phyloP scores from a whole-genome alignment of 768 basidiomycete species.

The Lactifluus subvellereus region DNA sequence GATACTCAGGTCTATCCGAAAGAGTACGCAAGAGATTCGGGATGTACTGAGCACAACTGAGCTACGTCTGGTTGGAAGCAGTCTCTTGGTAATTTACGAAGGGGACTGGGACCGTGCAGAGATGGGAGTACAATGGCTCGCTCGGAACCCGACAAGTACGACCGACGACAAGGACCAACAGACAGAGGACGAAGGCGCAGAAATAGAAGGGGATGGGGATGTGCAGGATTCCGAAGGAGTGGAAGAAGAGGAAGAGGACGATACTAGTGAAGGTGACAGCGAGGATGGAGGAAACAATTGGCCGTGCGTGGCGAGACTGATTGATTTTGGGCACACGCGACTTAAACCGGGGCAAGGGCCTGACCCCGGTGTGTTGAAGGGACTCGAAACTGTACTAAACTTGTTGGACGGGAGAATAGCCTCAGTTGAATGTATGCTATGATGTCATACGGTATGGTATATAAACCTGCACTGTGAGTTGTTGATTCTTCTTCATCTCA shows the following conservation, averaged over 20 bases:
- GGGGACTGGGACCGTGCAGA: slow-evolving; percentile 37
- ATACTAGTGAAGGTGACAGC: slow-evolving; percentile 4
- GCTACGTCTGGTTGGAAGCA: slow-evolving; percentile 76
- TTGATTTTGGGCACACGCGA: slow-evolving; percentile 92
- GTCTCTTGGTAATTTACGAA: slow-evolving; percentile 78
- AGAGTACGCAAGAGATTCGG: slow-evolving; percentile 48
- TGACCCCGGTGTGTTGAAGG: slow-evolving; percentile 71
- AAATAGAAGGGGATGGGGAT: neutral
- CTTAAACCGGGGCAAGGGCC: slow-evolving; percentile 63
- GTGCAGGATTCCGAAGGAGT: slow-evolving; percentile 14
- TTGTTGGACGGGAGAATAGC: slow-evolving; percentile 56
- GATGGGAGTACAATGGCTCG: slow-evolving; percentile 16
- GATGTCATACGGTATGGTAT: slow-evolving; percentile 3
- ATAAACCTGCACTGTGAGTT: neutral
- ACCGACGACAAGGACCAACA: slow-evolving; percentile 10
- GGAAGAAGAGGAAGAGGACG: slow-evolving; percentile 22
- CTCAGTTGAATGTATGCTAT: slow-evolving; percentile 29
- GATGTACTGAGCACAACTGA: slow-evolving; percentile 48
- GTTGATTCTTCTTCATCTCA: neutral
- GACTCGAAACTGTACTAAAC: slow-evolving; percentile 57
- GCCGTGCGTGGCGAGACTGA: slow-evolving; percentile 55
- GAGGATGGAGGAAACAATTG: neutral
- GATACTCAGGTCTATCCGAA: slow-evolving; percentile 50
- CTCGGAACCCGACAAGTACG: neutral
- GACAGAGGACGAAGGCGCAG: slow-evolving; percentile 9